phyloP scores from a whole-genome alignment of 129 eudicot species.

The Arctium lappa region DNA sequence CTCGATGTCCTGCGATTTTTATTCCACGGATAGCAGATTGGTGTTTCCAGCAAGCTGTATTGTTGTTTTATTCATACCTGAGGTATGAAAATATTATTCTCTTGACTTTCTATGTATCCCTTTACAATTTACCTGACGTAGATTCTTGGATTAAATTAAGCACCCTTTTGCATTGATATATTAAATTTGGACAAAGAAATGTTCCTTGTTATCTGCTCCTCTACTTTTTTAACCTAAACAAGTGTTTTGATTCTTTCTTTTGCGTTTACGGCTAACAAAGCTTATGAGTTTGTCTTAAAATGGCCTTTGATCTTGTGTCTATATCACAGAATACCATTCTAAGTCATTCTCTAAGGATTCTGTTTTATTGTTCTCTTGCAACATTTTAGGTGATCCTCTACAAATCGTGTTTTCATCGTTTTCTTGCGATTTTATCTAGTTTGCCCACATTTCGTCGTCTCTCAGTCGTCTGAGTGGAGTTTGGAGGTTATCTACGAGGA shows the following conservation, averaged over 20 bases:
- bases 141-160: neutral
- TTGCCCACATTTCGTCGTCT: neutral
- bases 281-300: neutral
- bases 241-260: neutral
- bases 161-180: neutral
- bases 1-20: no score
- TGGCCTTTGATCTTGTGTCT: neutral
- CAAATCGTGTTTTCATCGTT: neutral
- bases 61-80: no score
- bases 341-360: neutral
- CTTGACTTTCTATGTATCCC: no score
- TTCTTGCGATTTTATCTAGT: neutral
- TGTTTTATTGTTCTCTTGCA: neutral
- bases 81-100: no score
- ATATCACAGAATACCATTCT: neutral
- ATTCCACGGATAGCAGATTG: no score
- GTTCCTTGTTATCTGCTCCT: neutral
- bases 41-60: no score
- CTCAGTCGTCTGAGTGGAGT: neutral
- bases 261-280: neutral
- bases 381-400: neutral
- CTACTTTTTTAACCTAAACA: neutral
- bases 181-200: neutral
- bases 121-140: no score
- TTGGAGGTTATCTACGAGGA: neutral